A percentile compares a stretch with the other conserved stretches of the same genome.
phyloP scores from a whole-genome alignment of 805 yeast species.

The Kuraishia piskuri region DNA sequence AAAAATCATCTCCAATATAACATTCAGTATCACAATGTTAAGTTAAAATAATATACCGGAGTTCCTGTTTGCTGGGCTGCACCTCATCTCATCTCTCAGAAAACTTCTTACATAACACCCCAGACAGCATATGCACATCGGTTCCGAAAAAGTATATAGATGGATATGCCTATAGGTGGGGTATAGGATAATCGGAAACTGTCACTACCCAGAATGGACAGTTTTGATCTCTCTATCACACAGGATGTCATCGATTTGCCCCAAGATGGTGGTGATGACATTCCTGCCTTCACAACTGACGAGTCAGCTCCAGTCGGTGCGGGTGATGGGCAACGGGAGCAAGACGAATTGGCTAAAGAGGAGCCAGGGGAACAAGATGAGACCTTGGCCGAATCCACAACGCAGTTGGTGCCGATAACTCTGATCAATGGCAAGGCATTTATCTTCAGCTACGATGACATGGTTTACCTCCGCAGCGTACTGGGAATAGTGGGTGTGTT shows the following conservation, averaged over 20 bases:
- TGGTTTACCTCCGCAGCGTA: neutral
- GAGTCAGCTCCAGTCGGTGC: neutral
- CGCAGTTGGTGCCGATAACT: neutral
- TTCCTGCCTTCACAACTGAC: neutral
- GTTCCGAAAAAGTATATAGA: neutral
- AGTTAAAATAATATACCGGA: no score
- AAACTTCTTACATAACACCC: no score
- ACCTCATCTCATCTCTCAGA: neutral
- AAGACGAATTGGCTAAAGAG: neutral
- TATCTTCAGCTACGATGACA: neutral
- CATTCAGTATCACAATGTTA: no score
- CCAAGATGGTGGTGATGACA: neutral
- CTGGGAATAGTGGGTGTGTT: slow-evolving; percentile 66
- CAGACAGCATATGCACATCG: neutral
- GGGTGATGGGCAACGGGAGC: neutral
- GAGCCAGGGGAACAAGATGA: neutral
- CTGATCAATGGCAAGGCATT: neutral
- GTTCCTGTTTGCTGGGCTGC: no score
- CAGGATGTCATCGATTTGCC: neutral
- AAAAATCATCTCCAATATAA: no score
- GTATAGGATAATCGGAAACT: no score
- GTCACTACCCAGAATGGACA: neutral
- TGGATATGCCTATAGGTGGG: neutral
- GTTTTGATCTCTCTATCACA: neutral
- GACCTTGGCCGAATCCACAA: neutral